phyloP scores from a whole-genome alignment of 495 filamentous ascomycete species.

The Terfezia boudieri region DNA sequence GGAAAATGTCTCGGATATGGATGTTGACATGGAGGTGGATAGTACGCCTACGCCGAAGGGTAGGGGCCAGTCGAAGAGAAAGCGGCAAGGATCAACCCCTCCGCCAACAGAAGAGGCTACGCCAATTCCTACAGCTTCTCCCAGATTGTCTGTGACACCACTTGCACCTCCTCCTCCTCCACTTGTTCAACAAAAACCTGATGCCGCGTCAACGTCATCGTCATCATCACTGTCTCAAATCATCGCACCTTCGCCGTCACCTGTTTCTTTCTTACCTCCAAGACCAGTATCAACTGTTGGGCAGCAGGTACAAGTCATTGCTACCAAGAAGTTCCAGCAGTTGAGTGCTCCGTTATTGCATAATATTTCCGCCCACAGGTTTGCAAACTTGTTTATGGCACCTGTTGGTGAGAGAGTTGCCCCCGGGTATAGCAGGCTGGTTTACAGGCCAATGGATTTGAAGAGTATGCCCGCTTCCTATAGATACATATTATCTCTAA shows the following conservation, averaged over 20 bases:
- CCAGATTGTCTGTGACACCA: neutral
- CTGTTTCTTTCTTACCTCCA: conserved; percentile 23
- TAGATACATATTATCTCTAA: neutral
- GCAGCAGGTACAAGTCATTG: conserved; percentile 17
- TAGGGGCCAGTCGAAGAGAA: neutral
- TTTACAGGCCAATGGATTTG: conserved; percentile 70
- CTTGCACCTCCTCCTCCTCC: conserved; percentile 1
- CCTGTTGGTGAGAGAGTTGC: conserved; percentile 69
- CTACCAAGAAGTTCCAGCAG: conserved; percentile 17
- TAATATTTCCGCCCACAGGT: conserved; percentile 62
- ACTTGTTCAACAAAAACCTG: neutral
- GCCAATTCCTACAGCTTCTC: conserved; percentile 12
- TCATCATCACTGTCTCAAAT: conserved; percentile 24
- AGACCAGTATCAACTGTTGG: conserved; percentile 22
- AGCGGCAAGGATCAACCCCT: neutral
- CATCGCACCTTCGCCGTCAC: conserved; percentile 25
- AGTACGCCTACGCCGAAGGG: neutral
- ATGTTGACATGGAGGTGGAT: neutral
- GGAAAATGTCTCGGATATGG: neutral
- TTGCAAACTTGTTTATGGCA: conserved; percentile 66
- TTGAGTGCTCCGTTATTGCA: conserved; percentile 47
- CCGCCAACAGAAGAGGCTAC: neutral
- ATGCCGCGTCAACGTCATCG: conserved; percentile 17
- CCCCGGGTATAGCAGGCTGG: conserved; percentile 68
- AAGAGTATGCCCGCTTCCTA: conserved; percentile 25